Evolutionary conservation across 2,329 filamentous ascomycete species (phyloP).

Genomic region (Pseudogymnoascus sp.): DNA sequence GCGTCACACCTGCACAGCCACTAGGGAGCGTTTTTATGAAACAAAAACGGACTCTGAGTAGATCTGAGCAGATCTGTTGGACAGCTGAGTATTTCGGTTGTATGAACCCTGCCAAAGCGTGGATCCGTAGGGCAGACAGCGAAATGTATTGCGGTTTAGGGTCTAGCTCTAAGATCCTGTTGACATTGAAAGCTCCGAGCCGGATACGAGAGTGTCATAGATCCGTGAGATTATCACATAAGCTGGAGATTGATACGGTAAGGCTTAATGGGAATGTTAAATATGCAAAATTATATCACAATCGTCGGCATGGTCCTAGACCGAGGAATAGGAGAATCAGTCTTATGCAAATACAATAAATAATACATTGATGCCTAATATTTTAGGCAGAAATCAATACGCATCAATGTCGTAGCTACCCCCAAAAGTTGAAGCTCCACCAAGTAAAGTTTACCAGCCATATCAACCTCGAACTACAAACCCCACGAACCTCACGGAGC

Average conservation of each 20-base stretch:
- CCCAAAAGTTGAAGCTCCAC: conserved; percentile 6
- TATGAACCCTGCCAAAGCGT: not conserved
- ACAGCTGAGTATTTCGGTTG: not conserved
- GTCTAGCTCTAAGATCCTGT: not conserved
- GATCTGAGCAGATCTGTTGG: not conserved
- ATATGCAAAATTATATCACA: not conserved
- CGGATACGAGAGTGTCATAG: not conserved
- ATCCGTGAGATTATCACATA: not conserved
- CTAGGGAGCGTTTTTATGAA: not conserved
- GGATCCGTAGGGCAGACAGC: not conserved
- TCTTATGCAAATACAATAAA: not conserved
- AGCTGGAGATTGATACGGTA: not conserved
- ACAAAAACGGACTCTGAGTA: not conserved
- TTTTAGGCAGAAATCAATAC: not conserved
- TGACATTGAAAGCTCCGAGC: not conserved
- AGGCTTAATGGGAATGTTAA: not conserved
- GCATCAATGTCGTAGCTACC: not conserved
- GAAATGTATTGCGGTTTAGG: not conserved
- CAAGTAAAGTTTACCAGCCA: not conserved
- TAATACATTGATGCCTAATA: not conserved
- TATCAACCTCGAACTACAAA: not conserved
- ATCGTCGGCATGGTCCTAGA: not conserved
- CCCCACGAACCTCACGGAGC: not conserved
- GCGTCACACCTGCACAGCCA: not conserved
- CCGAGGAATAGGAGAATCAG: not conserved